Percentiles rank a stretch among this genome's conserved stretches.
phyloP scores from a whole-genome alignment of 176 grass and related monocot species.

The Hordeum marinum region DNA sequence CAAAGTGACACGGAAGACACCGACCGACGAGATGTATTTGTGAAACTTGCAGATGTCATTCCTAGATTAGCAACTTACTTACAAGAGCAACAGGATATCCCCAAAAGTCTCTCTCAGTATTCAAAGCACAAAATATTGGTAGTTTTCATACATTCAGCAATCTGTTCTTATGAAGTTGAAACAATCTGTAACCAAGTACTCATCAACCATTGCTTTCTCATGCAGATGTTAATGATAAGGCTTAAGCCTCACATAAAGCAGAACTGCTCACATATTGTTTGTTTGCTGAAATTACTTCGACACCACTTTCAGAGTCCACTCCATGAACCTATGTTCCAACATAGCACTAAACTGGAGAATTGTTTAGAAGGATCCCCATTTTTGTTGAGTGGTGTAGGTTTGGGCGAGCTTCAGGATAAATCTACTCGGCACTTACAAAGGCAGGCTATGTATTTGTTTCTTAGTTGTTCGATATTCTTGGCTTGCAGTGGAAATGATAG shows the following conservation, averaged over 20 bases:
- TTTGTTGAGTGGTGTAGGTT: conserved; percentile 27
- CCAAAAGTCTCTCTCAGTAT: conserved; percentile 45
- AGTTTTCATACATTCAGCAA: conserved; percentile 12
- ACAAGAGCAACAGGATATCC: conserved; percentile 27
- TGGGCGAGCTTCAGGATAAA: conserved; percentile 33
- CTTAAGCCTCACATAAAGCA: conserved; percentile 40
- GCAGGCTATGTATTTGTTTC: conserved; percentile 58
- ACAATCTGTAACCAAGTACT: conserved; percentile 4
- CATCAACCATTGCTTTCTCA: conserved; percentile 8
- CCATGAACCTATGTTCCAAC: conserved; percentile 32
- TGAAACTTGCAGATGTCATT: conserved; percentile 52
- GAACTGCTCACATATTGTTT: conserved; percentile 49
- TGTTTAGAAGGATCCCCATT: conserved; percentile 78
- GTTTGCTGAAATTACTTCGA: conserved; percentile 58
- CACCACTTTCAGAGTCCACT: conserved; percentile 63
- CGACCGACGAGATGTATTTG: conserved; percentile 30
- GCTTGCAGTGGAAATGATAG: conserved; percentile 29
- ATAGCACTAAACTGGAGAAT: conserved; percentile 36
- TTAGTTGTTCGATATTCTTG: conserved; percentile 63
- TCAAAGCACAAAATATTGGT: conserved; percentile 76
- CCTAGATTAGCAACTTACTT: conserved; percentile 50
- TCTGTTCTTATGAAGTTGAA: not conserved
- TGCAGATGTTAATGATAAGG: conserved; percentile 81
- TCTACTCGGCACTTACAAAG: conserved; percentile 66
- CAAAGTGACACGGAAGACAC: conserved; percentile 39